Evolutionary conservation across 805 yeast species (phyloP).

Genomic region (Cyberlindnera nakhonratchasimensis): DNA sequence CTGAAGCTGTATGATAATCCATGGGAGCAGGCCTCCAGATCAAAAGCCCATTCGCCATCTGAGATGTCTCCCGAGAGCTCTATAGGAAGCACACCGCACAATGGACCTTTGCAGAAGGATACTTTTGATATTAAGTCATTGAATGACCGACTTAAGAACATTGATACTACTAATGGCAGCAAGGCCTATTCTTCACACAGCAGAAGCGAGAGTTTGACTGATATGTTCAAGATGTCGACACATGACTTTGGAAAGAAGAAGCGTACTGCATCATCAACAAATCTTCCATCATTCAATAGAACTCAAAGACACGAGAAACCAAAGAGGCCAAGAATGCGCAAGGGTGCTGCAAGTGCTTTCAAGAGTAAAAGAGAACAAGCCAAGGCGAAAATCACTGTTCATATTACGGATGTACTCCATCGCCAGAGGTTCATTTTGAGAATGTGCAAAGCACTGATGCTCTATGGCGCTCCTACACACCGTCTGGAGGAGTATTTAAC

Average conservation of each 20-base stretch:
- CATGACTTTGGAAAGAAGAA: constrained; percentile 14
- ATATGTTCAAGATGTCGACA: constrained; percentile 14
- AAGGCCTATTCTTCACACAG: constrained; percentile 20
- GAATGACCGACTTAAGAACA: constrained; percentile 22
- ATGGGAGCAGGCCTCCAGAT: constrained; percentile 23
- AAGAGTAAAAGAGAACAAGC: constrained; percentile 32
- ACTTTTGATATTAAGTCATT: constrained; percentile 13
- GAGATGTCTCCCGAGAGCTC: constrained; percentile 1
- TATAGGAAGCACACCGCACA: no score
- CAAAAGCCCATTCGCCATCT: constrained; percentile 17
- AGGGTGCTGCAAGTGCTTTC: constrained; percentile 18
- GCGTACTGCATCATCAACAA: constrained; percentile 2
- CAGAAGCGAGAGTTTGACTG: constrained; percentile 22
- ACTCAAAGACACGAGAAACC: no score
- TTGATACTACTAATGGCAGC: constrained; percentile 22
- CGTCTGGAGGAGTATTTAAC: constrained; percentile 89
- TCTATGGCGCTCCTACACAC: constrained; percentile 95
- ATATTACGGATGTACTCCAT: constrained; percentile 33
- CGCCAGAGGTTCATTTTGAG: constrained; percentile 65
- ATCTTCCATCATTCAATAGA: constrained; percentile 12
- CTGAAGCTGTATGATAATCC: constrained; percentile 62
- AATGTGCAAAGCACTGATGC: constrained; percentile 86
- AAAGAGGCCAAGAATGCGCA: no score
- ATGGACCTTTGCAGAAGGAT: no score
- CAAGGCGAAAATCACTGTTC: constrained; percentile 82